Percentiles rank a stretch among this genome's conserved stretches.
These are phyloP conservation scores for Tylopilus felleus DNA, from an alignment of 768 basidiomycete genomes.

Conservation along the genomic window DNA sequence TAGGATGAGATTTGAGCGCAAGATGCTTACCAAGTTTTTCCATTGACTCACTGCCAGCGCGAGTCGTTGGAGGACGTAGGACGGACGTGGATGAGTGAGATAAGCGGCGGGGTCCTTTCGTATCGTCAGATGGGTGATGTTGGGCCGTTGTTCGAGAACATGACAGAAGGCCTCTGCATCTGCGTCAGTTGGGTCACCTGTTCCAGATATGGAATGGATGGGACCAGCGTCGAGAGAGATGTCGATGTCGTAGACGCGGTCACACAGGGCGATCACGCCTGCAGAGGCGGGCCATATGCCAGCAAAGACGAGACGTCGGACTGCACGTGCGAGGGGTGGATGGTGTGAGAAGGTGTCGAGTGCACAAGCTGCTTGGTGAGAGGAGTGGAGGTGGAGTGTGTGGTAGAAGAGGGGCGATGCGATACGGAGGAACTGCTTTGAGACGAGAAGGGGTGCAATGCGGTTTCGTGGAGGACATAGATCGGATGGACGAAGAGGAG, in stretches of 20 bases:
- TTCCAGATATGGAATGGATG: background rate
- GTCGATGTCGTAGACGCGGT: constrained; percentile 39
- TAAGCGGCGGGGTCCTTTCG: constrained; percentile 52
- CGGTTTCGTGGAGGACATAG: constrained; percentile 20
- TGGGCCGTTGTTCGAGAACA: constrained; percentile 37
- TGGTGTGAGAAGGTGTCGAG: constrained; percentile 35
- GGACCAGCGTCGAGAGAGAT: constrained; percentile 30
- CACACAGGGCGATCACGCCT: constrained; percentile 33
- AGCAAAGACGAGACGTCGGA: constrained; percentile 41
- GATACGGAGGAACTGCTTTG: constrained; percentile 51
- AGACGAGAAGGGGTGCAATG: constrained; percentile 49
- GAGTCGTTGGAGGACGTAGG: constrained; percentile 43
- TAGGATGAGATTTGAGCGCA: background rate
- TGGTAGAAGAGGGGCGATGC: constrained; percentile 56
- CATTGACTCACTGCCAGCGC: constrained; percentile 44
- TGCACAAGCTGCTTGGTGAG: constrained; percentile 37
- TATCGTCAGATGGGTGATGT: constrained; percentile 46
- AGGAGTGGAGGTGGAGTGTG: constrained; percentile 42
- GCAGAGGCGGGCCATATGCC: constrained; percentile 42
- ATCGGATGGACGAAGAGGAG: constrained; percentile 29
- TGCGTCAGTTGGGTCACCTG: background rate
- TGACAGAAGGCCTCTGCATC: constrained; percentile 38
- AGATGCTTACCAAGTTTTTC: constrained; percentile 44
- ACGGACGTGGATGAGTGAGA: constrained; percentile 49
- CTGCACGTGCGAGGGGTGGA: constrained; percentile 37